Evolutionary conservation across 78 protist genomes (phyloP).

Genomic region (slime mould (Dictyostelium discoideum)): DNA sequence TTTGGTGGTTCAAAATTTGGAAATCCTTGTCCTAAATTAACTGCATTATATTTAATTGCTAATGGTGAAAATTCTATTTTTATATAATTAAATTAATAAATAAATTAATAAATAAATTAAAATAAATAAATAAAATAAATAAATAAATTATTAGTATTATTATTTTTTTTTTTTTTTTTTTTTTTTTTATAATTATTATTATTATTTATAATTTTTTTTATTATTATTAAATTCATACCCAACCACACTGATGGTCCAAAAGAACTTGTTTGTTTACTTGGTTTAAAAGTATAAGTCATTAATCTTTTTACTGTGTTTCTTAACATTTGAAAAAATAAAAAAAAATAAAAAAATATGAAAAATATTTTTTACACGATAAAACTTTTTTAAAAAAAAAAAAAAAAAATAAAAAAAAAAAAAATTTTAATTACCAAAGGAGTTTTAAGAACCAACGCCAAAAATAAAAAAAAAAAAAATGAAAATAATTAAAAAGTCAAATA

Average conservation of each 20-base stretch:
- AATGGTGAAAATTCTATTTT: slow-evolving; percentile 82
- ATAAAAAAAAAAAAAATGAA: neutral
- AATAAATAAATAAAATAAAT: neutral
- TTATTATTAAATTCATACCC: slow-evolving; percentile 6
- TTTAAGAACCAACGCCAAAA: too few species aligned
- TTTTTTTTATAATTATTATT: neutral
- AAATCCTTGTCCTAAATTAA: slow-evolving; percentile 85
- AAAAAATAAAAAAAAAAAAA: neutral
- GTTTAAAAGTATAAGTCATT: slow-evolving; percentile 30
- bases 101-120: neutral
- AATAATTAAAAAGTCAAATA: too few species aligned
- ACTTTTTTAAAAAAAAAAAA: neutral
- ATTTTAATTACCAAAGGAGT: neutral
- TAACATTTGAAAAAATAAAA: neutral
- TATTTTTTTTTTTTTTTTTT: too few species aligned
- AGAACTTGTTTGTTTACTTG: slow-evolving; percentile 36
- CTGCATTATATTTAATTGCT: slow-evolving; percentile 54
- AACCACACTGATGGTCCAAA: slow-evolving; percentile 75
- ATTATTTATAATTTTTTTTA: neutral
- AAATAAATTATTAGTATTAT: neutral
- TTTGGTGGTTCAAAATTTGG: slow-evolving; percentile 80
- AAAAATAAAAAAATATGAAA: neutral
- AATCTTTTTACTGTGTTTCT: neutral
- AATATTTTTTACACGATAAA: neutral
- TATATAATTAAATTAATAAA: neutral